phyloP scores from a whole-genome alignment of 352 stramenopile genomes.

The Globisporangium acanthophoron region DNA sequence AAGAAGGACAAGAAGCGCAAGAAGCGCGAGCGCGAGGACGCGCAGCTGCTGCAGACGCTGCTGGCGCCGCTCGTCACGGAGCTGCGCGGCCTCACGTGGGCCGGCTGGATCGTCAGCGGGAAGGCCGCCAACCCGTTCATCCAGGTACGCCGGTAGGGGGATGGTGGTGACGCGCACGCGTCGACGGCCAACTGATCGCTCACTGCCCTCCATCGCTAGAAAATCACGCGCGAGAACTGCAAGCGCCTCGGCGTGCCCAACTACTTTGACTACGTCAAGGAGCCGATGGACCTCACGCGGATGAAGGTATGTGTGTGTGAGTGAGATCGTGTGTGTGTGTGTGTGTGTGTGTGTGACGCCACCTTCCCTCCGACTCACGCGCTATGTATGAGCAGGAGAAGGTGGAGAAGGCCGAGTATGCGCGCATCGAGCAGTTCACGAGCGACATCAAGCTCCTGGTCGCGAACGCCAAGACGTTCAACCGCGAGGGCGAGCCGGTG shows the following conservation, averaged over 20 bases:
- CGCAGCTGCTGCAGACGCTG: conserved; percentile 63
- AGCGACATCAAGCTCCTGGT: conserved; percentile 78
- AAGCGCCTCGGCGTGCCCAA: conserved; percentile 75
- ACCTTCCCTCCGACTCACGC: not conserved
- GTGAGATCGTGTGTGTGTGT: not conserved
- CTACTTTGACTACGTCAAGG: conserved; percentile 84
- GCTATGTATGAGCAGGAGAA: conserved; percentile 33
- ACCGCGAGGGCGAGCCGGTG: conserved; percentile 72
- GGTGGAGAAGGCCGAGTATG: conserved; percentile 68
- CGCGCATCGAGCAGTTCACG: conserved; percentile 72
- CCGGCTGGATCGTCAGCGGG: conserved; percentile 63
- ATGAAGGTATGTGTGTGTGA: conserved; percentile 36
- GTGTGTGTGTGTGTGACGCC: not conserved
- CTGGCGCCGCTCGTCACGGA: conserved; percentile 61
- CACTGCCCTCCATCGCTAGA: conserved; percentile 14
- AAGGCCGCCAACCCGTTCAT: conserved; percentile 78
- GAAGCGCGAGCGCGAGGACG: conserved; percentile 74
- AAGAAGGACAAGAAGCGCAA: conserved; percentile 86
- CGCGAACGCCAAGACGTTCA: conserved; percentile 81
- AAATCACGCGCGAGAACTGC: conserved; percentile 85
- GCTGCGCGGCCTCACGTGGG: conserved; percentile 63
- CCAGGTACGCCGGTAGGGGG: conserved; percentile 14
- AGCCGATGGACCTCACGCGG: conserved; percentile 77
- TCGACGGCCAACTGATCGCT: not conserved
- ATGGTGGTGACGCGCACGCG: not conserved